Percentiles rank a stretch among this genome's conserved stretches.
phyloP scores from a whole-genome alignment of 371 early-diverging fungal genomes.

The Haplosporangium sp. region DNA sequence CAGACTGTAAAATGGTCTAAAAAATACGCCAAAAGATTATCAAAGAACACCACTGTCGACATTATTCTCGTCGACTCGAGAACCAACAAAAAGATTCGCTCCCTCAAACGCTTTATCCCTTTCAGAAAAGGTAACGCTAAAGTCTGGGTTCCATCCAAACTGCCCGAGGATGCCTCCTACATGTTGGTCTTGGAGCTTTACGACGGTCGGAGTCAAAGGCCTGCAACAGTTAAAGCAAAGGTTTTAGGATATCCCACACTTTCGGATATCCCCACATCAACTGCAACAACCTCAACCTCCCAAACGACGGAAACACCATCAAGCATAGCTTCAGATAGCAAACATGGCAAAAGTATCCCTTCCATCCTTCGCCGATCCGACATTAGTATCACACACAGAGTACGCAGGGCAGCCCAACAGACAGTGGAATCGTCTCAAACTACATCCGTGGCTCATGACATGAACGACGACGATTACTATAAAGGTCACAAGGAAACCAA shows the following conservation, averaged over 20 bases:
- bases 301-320: constrained; percentile 1
- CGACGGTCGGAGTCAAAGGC: constrained; percentile 20
- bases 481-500: constrained; percentile 7
- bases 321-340: not conserved
- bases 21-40: constrained; percentile 21
- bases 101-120: constrained; percentile 42
- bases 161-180: constrained; percentile 16
- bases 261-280: not conserved
- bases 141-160: constrained; percentile 33
- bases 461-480: constrained; percentile 13
- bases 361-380: constrained; percentile 38
- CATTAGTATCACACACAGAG: constrained; percentile 26
- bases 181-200: constrained; percentile 33
- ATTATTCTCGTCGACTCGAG: constrained; percentile 34
- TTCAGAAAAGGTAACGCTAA: constrained; percentile 23
- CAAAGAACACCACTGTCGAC: constrained; percentile 45
- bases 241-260: not conserved
- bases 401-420: constrained; percentile 2
- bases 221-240: constrained; percentile 7
- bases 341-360: constrained; percentile 4
- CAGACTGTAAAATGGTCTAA: constrained; percentile 39
- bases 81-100: constrained; percentile 29
- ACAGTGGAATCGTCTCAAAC: not conserved
- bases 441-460: constrained; percentile 1
- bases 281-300: constrained; percentile 6